These are phyloP conservation scores for Elsinoe fawcettii DNA, from an alignment of 2,329 filamentous ascomycete species.

Conservation along the genomic window DNA sequence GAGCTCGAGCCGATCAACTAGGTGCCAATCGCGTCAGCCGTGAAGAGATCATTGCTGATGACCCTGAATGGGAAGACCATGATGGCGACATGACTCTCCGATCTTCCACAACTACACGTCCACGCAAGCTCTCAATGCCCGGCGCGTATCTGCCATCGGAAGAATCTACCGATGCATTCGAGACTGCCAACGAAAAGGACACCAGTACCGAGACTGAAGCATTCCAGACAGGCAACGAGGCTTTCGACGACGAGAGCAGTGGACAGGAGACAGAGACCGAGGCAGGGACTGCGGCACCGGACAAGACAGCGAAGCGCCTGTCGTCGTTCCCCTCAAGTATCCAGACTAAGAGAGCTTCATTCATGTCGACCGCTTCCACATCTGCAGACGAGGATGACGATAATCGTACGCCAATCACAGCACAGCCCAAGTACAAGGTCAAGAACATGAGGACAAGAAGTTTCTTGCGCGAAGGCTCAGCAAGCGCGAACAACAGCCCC, in stretches of 20 bases:
- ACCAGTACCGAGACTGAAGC: conserved; percentile 79
- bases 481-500: conserved; percentile 37
- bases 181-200: conserved; percentile 69
- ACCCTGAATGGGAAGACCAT: conserved; percentile 87
- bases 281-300: conserved; percentile 29
- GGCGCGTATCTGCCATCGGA: conserved; percentile 11
- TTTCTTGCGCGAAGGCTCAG: conserved; percentile 27
- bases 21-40: conserved; percentile 65
- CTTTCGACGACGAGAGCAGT: conserved; percentile 59
- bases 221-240: conserved; percentile 88
- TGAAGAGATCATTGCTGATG: conserved; percentile 72
- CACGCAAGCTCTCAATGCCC: conserved; percentile 9
- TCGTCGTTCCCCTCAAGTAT: conserved; percentile 40
- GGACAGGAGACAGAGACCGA: conserved; percentile 84
- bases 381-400: conserved; percentile 68
- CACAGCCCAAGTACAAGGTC: conserved; percentile 62
- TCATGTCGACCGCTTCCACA: conserved; percentile 81
- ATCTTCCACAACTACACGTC: conserved; percentile 20
- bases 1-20: conserved; percentile 65
- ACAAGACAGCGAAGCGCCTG: conserved; percentile 28
- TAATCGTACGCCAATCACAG: conserved; percentile 56
- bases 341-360: conserved; percentile 56
- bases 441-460: conserved; percentile 45
- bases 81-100: conserved; percentile 52
- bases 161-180: conserved; percentile 59